A percentile compares a stretch with the other conserved stretches of the same genome.
These are phyloP conservation scores for Sporodiniella umbellata DNA, from an alignment of 371 early-diverging fungal genomes.

Conservation along the genomic window DNA sequence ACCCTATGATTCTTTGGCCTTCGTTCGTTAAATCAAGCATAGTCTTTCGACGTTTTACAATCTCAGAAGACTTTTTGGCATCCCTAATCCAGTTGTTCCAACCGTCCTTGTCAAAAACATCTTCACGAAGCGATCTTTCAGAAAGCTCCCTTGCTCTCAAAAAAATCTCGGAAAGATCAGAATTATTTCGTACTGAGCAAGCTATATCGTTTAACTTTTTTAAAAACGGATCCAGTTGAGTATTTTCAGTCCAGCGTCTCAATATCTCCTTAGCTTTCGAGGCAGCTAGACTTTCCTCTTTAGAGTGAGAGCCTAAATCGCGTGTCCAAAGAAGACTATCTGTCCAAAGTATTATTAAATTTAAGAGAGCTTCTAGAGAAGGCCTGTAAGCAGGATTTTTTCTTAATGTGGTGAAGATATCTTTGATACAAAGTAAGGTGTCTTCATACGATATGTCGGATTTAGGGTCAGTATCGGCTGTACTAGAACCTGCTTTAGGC, in stretches of 20 bases:
- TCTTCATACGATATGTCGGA: neutral
- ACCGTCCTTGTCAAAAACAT: neutral
- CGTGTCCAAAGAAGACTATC: slow-evolving; percentile 7
- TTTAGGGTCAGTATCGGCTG: neutral
- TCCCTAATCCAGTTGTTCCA: slow-evolving; percentile 15
- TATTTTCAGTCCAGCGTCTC: slow-evolving; percentile 48
- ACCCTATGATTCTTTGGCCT: slow-evolving; percentile 3
- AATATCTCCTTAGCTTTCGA: slow-evolving; percentile 37
- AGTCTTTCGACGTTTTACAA: slow-evolving; percentile 13
- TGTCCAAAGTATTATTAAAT: slow-evolving; percentile 28
- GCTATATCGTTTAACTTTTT: slow-evolving; percentile 19
- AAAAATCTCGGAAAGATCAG: slow-evolving; percentile 21
- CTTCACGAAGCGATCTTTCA: slow-evolving; percentile 1
- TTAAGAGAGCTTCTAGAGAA: slow-evolving; percentile 32
- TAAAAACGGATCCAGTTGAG: slow-evolving; percentile 35
- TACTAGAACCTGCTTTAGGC: too few relatives aligned
- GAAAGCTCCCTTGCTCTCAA: slow-evolving; percentile 18
- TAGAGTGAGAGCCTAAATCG: neutral
- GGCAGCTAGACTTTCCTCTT: slow-evolving; percentile 18
- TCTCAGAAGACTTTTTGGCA: slow-evolving; percentile 13
- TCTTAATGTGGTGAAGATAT: slow-evolving; percentile 21
- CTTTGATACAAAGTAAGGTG: neutral
- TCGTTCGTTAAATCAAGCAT: slow-evolving; percentile 15
- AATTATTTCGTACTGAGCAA: slow-evolving; percentile 18
- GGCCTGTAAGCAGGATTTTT: slow-evolving; percentile 38